Base-by-base conservation (phyloP, 768 basidiomycete species). In the Scleroderma bovista region DNA sequence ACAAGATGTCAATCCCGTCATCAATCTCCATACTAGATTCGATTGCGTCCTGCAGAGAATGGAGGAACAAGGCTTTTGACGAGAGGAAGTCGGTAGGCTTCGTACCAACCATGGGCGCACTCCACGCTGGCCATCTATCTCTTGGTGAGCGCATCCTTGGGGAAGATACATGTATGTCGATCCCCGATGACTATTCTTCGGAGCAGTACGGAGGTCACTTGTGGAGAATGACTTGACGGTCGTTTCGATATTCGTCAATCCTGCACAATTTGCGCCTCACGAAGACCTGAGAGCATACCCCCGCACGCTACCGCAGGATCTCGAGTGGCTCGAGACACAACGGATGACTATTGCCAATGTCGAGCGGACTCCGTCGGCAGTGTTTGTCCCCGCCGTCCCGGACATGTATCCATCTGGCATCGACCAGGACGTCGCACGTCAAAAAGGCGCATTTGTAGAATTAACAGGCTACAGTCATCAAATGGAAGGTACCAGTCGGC, bases 51-150 rank as follows among this genome's bases (percentile, higher is more conserved):
- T 86, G 79, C 59, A 75, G 89, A 34, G 67, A 71, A 72, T 99
- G 96, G 95, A 72, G 95, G 22, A 67, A 73, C 44, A 68, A 69
- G 29, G 88, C 83, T 0, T 80, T 79, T 51, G 72, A 75, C 1
- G 68, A 73, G 40, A 70, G 72, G 26, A 78, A 83, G 61, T 76
- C 81, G 1, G 91, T 99, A 6, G 96, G 96, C 1, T 90, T 88
- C 51, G 93, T 99, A n/a, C 81, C 96, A 1, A 99, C 96, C 11
- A 97, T 97, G 95, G 95, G 95, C 19, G 95, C 95, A 2, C 70
- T 99, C 38, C 96, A 99, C 64, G 83, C 87, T 9, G 96, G 96
- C 1, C 96, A 97, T 65, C 73, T 97, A 38, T 81, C 88, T 47
- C 83, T 99, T 32, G 89, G 95, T 96, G 57, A 54, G 83, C 54